Percentiles rank a stretch among this genome's conserved stretches.
Conservation (phyloP, 306 rosid genomes). For the Albizia julibrissin region DNA sequence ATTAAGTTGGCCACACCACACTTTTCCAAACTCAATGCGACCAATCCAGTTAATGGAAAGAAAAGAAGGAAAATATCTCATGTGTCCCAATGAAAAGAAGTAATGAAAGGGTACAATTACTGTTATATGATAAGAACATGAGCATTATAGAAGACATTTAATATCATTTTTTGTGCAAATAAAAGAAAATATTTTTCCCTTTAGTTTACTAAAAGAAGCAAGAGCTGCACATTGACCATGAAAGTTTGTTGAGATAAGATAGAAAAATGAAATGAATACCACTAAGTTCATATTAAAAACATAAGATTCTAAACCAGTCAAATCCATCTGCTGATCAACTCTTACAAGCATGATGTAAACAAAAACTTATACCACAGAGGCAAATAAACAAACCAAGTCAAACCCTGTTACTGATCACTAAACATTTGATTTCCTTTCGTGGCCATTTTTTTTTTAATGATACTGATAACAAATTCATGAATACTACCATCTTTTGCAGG, state of each 20-base stretch:
- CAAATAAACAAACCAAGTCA: slow-evolving; percentile 1
- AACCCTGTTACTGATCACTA: background rate
- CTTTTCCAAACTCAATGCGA: background rate
- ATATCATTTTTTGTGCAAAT: background rate
- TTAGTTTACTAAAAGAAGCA: background rate
- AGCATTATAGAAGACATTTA: background rate
- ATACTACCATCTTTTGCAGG: background rate
- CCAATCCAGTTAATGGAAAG: background rate
- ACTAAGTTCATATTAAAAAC: background rate
- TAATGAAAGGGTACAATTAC: background rate
- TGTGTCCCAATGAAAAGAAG: background rate
- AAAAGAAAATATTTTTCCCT: background rate
- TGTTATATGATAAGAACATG: background rate
- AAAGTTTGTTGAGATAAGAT: slow-evolving; percentile 1
- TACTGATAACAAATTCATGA: background rate
- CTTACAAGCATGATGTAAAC: too few species aligned
- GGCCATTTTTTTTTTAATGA: background rate
- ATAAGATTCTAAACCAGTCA: slow-evolving; percentile 5
- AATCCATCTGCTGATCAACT: too few species aligned
- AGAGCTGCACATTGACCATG: background rate
- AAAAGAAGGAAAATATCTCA: background rate
- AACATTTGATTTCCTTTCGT: background rate
- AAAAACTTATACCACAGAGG: background rate
- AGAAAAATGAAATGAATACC: background rate
- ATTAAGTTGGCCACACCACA: background rate